phyloP scores from a whole-genome alignment of 352 stramenopile genomes.

The Globisporangium nunn region DNA sequence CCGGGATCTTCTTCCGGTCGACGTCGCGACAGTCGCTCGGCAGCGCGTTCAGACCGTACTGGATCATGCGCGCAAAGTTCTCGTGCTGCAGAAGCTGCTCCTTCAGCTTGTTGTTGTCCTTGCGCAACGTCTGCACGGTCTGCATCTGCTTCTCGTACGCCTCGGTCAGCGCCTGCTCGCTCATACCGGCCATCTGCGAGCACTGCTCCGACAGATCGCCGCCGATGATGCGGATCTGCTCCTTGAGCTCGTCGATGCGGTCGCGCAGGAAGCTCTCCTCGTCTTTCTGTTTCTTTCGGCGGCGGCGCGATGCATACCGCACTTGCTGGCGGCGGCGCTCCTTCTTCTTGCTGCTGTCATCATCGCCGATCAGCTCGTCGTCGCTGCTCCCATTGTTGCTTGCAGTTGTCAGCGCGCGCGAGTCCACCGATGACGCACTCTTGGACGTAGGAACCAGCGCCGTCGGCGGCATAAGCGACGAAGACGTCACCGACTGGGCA shows the following conservation, averaged over 20 bases:
- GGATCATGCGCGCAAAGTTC: constrained; percentile 81
- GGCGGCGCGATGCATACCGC: constrained; percentile 66
- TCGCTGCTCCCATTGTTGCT: constrained; percentile 57
- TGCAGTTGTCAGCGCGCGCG: constrained; percentile 32
- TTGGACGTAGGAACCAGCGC: constrained; percentile 38
- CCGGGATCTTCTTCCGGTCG: constrained; percentile 70
- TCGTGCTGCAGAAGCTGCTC: constrained; percentile 77
- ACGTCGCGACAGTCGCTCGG: constrained; percentile 71
- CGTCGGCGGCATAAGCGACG: constrained; percentile 16
- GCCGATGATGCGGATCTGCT: constrained; percentile 80
- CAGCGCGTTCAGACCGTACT: constrained; percentile 73
- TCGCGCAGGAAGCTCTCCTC: constrained; percentile 75
- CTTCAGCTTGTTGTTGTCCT: constrained; percentile 83
- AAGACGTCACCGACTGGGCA: constrained; percentile 17
- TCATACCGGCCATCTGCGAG: constrained; percentile 78
- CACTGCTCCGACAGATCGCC: constrained; percentile 70
- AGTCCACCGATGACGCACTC: constrained; percentile 20
- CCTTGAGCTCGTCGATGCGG: constrained; percentile 77
- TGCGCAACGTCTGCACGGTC: constrained; percentile 69
- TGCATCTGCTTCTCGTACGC: constrained; percentile 81
- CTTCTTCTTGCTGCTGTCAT: constrained; percentile 71
- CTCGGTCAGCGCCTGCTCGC: constrained; percentile 67
- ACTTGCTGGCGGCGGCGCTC: constrained; percentile 73
- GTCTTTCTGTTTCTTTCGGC: constrained; percentile 81
- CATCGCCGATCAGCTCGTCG: constrained; percentile 43